These are phyloP conservation scores for Lodderomyces margitis DNA, from an alignment of 1,139 yeast species.

Conservation along the genomic window DNA sequence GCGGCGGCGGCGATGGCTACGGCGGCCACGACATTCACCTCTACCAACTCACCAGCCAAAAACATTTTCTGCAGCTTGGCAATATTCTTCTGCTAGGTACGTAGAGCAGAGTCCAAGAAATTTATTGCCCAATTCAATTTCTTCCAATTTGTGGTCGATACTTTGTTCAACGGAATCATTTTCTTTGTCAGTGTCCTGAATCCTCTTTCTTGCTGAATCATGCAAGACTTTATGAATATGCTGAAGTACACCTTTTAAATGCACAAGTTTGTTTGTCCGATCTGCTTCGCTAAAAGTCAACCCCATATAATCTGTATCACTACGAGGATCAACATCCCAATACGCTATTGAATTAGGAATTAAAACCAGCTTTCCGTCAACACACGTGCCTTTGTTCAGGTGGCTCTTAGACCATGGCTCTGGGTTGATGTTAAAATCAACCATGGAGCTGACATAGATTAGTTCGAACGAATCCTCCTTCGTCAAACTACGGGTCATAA, in stretches of 20 bases:
- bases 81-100: background rate
- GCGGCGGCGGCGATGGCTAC: too few species aligned
- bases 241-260: slow-evolving; percentile 18
- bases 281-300: slow-evolving; percentile 23
- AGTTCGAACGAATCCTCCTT: slow-evolving; percentile 13
- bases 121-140: slow-evolving; percentile 1
- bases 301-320: slow-evolving; percentile 18
- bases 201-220: background rate
- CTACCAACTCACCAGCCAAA: slow-evolving; percentile 7
- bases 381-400: slow-evolving; percentile 12
- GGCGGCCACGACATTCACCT: too few species aligned
- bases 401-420: slow-evolving; percentile 17
- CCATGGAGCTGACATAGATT: slow-evolving; percentile 19
- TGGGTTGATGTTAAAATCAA: slow-evolving; percentile 21
- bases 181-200: slow-evolving; percentile 1
- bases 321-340: slow-evolving; percentile 14
- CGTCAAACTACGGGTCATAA: slow-evolving; percentile 16
- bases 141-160: background rate
- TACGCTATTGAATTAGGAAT: slow-evolving; percentile 23
- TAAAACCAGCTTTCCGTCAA: slow-evolving; percentile 21
- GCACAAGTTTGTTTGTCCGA: slow-evolving; percentile 18
- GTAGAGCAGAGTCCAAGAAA: slow-evolving; percentile 2
- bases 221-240: slow-evolving; percentile 16
- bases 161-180: background rate
- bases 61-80: slow-evolving; percentile 9